Percentiles rank a stretch among this genome's conserved stretches.
phyloP scores from a whole-genome alignment of 345 rosid species.

The Melaleuca quinquenervia region DNA sequence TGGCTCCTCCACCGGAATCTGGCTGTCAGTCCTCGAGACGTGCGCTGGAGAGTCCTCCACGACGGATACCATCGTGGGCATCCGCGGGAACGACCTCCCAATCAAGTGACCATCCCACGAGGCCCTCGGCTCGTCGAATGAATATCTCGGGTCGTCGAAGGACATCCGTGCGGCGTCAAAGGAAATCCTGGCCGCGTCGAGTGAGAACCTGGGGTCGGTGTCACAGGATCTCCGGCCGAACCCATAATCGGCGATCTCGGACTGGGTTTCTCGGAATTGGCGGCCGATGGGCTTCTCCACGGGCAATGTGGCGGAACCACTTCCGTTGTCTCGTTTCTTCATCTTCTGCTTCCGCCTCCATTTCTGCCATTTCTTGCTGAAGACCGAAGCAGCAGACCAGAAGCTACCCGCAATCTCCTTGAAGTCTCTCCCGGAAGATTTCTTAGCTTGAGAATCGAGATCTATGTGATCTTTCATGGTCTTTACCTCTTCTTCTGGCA shows the following conservation, averaged over 20 bases:
- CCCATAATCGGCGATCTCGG: conserved; percentile 95
- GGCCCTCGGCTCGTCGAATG: conserved; percentile 96
- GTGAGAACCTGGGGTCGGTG: conserved; percentile 93
- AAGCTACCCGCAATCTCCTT: conserved; percentile 77
- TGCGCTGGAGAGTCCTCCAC: conserved; percentile 86
- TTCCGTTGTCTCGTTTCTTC: conserved; percentile 52
- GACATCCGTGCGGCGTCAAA: conserved; percentile 75
- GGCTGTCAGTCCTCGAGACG: conserved; percentile 50
- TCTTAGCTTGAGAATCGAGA: conserved; percentile 75
- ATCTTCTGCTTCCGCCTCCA: conserved; percentile 96
- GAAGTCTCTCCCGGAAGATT: conserved; percentile 65
- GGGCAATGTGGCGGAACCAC: conserved; percentile 80
- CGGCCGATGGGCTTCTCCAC: conserved; percentile 92
- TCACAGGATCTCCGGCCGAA: conserved; percentile 97
- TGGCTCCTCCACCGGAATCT: conserved; percentile 72
- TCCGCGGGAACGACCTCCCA: conserved; percentile 52
- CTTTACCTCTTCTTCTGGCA: conserved; percentile 42
- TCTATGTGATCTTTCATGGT: conserved; percentile 90
- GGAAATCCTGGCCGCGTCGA: conserved; percentile 69
- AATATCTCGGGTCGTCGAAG: conserved; percentile 74
- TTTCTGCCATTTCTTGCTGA: conserved; percentile 90
- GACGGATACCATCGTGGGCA: conserved; percentile 84
- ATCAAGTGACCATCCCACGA: conserved; percentile 89
- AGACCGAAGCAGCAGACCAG: conserved; percentile 98
- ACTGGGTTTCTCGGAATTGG: conserved; percentile 89